Conservation (phyloP, 805 yeast species). For the Wilhelminamyces savonicus region DNA sequence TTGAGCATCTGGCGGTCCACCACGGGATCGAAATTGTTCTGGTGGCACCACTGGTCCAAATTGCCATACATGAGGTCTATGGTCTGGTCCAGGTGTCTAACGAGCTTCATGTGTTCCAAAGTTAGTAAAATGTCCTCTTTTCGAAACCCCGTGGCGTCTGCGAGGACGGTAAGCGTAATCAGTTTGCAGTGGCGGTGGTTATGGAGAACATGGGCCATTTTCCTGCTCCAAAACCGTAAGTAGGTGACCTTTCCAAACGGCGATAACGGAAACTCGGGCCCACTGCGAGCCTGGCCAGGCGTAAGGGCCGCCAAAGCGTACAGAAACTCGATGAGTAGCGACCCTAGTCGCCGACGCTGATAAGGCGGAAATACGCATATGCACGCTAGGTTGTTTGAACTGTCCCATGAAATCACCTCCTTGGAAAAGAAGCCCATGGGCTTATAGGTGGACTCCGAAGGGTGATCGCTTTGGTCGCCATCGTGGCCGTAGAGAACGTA, state of each 20-base stretch:
- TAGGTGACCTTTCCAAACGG: constrained; percentile 75
- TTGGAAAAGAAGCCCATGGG: constrained; percentile 85
- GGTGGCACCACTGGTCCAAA: constrained; percentile 23
- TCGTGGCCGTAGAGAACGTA: constrained; percentile 60
- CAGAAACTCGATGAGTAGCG: constrained; percentile 74
- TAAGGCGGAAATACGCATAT: constrained; percentile 89
- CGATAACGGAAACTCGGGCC: constrained; percentile 90
- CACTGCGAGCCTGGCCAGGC: constrained; percentile 59
- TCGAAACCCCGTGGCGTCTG: constrained; percentile 58
- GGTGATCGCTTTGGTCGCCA: background rate
- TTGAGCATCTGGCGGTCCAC: constrained; percentile 23
- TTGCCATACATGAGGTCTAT: constrained; percentile 14
- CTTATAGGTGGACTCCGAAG: constrained; percentile 36
- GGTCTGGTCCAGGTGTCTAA: constrained; percentile 7
- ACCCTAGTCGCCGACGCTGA: constrained; percentile 73
- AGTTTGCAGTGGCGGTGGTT: constrained; percentile 2
- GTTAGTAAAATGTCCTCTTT: constrained; percentile 55
- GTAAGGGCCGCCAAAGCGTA: constrained; percentile 58
- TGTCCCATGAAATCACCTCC: constrained; percentile 72
- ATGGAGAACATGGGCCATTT: constrained; percentile 16
- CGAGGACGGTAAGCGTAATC: constrained; percentile 44
- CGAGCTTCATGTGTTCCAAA: constrained; percentile 45
- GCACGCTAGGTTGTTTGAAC: constrained; percentile 80
- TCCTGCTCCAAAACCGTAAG: constrained; percentile 66
- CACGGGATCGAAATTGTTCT: constrained; percentile 15